Base-by-base conservation (phyloP, 441 rosid species). In the Erysimum cheiri region DNA sequence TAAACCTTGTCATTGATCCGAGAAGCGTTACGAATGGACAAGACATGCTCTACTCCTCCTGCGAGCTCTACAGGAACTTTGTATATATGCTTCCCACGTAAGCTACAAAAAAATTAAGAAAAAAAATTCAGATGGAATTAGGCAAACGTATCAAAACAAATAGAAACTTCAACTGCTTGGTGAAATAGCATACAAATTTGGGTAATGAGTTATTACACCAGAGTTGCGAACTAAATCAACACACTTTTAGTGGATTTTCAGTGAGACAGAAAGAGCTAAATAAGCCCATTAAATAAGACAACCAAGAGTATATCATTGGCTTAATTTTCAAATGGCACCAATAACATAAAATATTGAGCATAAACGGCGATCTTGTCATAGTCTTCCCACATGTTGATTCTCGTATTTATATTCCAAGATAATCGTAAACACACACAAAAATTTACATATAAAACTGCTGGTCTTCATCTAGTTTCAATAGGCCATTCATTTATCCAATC, bases 71-170 rank as follows among this genome's bases (percentile, higher is more conserved):
- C 81, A 49, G 98, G 91, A 80, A 96, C 84, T 69, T 78, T 92
- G 83, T 78, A 81, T 55, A 82, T 73, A 59, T 93, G 98, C 79
- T 96, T 96, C 65, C 97, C 96, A 17, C 93, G 89, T 76, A 96
- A 82, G 72, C 99, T 96, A 76, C 74, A 56, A 44, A 60, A 60
- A 26, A 33, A 35, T 28, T 6, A 5, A 17, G 6, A 40, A 15
- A 63, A 19, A 53, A 26, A 26, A 26, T 26, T 26, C 28, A 64
- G 37, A 67, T 19, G 8, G 58, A 35, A 44, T 41, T 59, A 47
- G 28, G 60, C 3, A 43, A 64, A 61, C 70, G 52, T 10, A 69
- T 48, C 33, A 41, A 72, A 63, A 59, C 39, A 62, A 35, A 41
- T 43, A 50, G 60, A 64, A 35, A 59, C 33, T 59, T 73, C 14